Base-by-base conservation (phyloP, 2,329 filamentous ascomycete species). In the Cordyceps fumosorosea region DNA sequence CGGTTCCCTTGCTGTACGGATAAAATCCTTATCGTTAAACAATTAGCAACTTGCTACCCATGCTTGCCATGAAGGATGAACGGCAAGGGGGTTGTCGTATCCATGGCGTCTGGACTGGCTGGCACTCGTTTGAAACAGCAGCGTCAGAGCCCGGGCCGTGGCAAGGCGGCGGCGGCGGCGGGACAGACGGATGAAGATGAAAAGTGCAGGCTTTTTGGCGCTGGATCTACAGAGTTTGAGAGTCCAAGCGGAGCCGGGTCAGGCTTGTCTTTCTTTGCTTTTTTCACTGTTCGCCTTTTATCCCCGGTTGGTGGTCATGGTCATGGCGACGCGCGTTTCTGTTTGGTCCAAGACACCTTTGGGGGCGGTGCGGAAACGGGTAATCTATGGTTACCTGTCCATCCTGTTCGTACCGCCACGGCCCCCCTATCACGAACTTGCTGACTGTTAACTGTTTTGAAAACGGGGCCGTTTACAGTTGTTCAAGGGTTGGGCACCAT, bases 291-390 rank as follows among this genome's bases (percentile, higher is more conserved):
- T 24, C 14, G n/a, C 18, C 48, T 52, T 52, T 53, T 37, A 8
- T 37, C 34, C 40, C 40, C 18, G 7, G 40, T n/a, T 53, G 29
- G 29, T 53, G 47, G 12, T 32, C 5, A n/a, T 22, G 44, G n/a
- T 42, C 11, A 5, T 56, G 54, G 40, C 45, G 54, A 56, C 48
- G 48, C 54, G 54, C 54, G 54, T 56, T 56, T 40, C 24, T 44
- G 16, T 50, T n/a, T 26, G 16, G 16, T 51, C 34, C 34, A 37
- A 12, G 34, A 8, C 34, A 10, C 34, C 34, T 12, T 37, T 37
- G 5, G 34, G 34, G 8, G 3, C 5, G 24, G 14, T 22, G 26
- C 14, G 5, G 34, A 4, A 32, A 6, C 26, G 26, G 6, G 26
- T 29, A 3, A 29, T 29, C 26, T 3, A 6, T 29, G 26, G 26